Percentiles rank a stretch among this genome's conserved stretches.
These are phyloP conservation scores for Agaricus sinodeliciosus DNA, from an alignment of 768 basidiomycete species.

Conservation along the genomic window DNA sequence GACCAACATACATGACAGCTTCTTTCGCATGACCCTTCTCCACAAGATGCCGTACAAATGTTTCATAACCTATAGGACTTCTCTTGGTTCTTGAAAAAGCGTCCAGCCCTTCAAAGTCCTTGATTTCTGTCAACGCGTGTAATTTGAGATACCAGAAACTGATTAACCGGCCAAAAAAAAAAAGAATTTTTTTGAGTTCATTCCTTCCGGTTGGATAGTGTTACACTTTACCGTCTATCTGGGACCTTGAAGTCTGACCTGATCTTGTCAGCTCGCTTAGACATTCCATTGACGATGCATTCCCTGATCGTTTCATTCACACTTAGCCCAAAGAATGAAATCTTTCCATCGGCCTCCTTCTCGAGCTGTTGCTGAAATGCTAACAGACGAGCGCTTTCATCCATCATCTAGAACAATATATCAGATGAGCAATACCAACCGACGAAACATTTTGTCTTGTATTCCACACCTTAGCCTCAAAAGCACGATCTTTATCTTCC, in stretches of 20 bases:
- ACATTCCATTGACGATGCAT: constrained; percentile 72
- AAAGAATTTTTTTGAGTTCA: background rate
- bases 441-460: background rate
- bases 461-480: constrained; percentile 76
- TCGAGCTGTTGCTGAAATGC: constrained; percentile 82
- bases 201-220: background rate
- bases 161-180: background rate
- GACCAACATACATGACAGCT: constrained; percentile 69
- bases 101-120: constrained; percentile 86
- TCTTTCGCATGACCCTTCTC: constrained; percentile 69
- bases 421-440: background rate
- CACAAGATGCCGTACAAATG: constrained; percentile 77
- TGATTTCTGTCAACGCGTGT: constrained; percentile 66
- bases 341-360: constrained; percentile 73
- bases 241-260: constrained; percentile 89
- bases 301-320: constrained; percentile 81
- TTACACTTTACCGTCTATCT: constrained; percentile 72
- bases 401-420: constrained; percentile 65
- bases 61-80: constrained; percentile 94
- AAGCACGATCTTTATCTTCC: constrained; percentile 86
- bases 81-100: constrained; percentile 80
- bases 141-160: constrained; percentile 96
- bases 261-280: constrained; percentile 85
- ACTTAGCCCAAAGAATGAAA: constrained; percentile 75
- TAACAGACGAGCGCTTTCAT: constrained; percentile 76